Conservation (phyloP, 495 filamentous ascomycete species). For the Pseudoneurospora amorphoporcata region DNA sequence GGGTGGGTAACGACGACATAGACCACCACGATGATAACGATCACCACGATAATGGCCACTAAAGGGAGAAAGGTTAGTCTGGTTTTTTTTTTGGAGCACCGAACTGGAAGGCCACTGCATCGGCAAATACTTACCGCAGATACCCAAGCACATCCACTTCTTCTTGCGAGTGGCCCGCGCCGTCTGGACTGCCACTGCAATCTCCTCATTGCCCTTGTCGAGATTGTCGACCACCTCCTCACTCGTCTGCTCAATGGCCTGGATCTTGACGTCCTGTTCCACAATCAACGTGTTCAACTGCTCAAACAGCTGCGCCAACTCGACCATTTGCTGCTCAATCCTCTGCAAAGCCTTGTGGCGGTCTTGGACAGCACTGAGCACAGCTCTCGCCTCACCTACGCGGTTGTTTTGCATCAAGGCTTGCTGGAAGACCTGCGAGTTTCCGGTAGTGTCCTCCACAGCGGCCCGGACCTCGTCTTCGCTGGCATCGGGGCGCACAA, state of each 20-base stretch:
- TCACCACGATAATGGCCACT: conserved; percentile 42
- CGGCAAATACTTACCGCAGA: conserved; percentile 53
- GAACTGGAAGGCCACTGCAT: neutral
- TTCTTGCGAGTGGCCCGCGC: conserved; percentile 75
- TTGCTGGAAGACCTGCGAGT: conserved; percentile 71
- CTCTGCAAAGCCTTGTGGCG: conserved; percentile 84
- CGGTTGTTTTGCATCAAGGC: conserved; percentile 65
- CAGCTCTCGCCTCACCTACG: conserved; percentile 66
- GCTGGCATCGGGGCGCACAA: conserved; percentile 74
- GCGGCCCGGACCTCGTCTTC: conserved; percentile 72
- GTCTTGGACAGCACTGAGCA: conserved; percentile 63
- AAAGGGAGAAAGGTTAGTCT: neutral
- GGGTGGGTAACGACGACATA: conserved; percentile 30
- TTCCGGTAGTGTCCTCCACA: conserved; percentile 55
- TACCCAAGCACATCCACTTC: conserved; percentile 95
- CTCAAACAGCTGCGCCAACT: conserved; percentile 72
- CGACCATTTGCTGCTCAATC: conserved; percentile 79
- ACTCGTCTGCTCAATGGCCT: conserved; percentile 69
- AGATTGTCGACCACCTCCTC: conserved; percentile 72
- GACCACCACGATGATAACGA: conserved; percentile 39
- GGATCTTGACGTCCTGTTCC: conserved; percentile 69
- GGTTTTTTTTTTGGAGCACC: neutral
- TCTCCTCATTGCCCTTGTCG: conserved; percentile 67
- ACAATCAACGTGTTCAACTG: conserved; percentile 57
- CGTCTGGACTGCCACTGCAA: conserved; percentile 64